Base-by-base conservation (phyloP, 2,329 filamentous ascomycete species). In the Westerdykella sp. region DNA sequence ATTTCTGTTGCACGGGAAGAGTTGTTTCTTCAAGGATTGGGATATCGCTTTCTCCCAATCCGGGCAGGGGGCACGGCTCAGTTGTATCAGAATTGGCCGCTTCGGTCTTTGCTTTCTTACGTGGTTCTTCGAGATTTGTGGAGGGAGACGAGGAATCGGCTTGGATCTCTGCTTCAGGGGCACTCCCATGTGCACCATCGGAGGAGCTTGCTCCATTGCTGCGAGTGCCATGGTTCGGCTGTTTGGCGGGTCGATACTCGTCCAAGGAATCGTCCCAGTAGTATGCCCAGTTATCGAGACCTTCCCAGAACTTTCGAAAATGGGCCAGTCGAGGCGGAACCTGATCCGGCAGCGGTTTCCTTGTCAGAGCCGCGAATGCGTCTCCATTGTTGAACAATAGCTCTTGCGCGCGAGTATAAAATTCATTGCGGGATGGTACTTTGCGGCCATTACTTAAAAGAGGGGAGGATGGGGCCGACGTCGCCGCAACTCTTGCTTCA, bases 261-360 rank as follows among this genome's bases (percentile, higher is more conserved):
- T 83, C 80, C 38, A 75, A 56, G 45, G 73, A 79, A 32, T 69
- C 70, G 55, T 83, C 80, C 79, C 80, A 83, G 55, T 80, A 83
- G 49, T 78, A 76, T 13, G 76, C 69, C 71, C 83, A 71, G 30
- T 72, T 73, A 50, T 81, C 76, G 41, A 83, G 66, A 2, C 71
- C 74, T 40, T 73, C 70, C 73, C 76, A 83, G 60, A 83, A 83
- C 43, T 77, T 79, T 41, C 79, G 70, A 45, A 77, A 73, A 50
- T 80, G 74, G 1, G 74, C 72, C 36, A 83, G 54, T 13, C 75
- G 70, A 5, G 77, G 67, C 14, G 73, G 70, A 42, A 69, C 62
- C 12, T 68, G 68, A 4, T 71, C 71, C 22, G 71, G 66, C 18
- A 63, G 65, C 11, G 70, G 69, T 39, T 74, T 68, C 10, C 77